These are phyloP conservation scores for Phoma sp. DNA, from an alignment of 2,329 filamentous ascomycete species.

Conservation along the genomic window DNA sequence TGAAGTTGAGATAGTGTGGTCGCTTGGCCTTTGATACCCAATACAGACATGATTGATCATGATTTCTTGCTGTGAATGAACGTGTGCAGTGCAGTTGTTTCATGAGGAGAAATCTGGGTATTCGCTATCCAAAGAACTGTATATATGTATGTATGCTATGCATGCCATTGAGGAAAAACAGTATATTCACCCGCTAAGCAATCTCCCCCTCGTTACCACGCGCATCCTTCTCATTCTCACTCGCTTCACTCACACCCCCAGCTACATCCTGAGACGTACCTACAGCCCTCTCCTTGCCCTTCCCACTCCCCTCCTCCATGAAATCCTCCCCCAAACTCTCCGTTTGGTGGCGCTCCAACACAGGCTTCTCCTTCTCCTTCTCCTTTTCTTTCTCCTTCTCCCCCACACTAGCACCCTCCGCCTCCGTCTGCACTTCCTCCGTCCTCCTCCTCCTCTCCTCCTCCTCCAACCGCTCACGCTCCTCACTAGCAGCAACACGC, in stretches of 20 bases:
- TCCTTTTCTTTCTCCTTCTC: slow-evolving; percentile 25
- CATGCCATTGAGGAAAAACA: no score
- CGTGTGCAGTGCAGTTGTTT: no score
- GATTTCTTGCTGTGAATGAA: no score
- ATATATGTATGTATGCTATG: no score
- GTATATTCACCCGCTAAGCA: no score
- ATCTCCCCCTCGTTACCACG: slow-evolving; percentile 32
- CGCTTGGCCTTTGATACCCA: slow-evolving; percentile 10
- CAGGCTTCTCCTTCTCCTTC: slow-evolving; percentile 15
- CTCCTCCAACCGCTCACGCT: slow-evolving; percentile 24
- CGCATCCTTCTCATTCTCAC: neutral
- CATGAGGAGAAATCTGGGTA: no score
- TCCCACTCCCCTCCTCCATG: slow-evolving; percentile 9
- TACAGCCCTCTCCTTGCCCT: slow-evolving; percentile 18
- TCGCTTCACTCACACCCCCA: no score
- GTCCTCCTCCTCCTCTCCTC: slow-evolving; percentile 22
- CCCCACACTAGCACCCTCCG: no score
- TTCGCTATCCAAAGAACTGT: no score
- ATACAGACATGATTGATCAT: no score
- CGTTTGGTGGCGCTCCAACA: slow-evolving; percentile 16
- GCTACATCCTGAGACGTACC: no score
- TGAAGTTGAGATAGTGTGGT: neutral
- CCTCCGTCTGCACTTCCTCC: slow-evolving; percentile 14
- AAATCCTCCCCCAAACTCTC: slow-evolving; percentile 8
- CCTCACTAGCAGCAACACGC: slow-evolving; percentile 39